These are phyloP conservation scores for Neckera pumila DNA, from an alignment of 225 moss, liverwort and hornwort genomes.

Conservation along the genomic window DNA sequence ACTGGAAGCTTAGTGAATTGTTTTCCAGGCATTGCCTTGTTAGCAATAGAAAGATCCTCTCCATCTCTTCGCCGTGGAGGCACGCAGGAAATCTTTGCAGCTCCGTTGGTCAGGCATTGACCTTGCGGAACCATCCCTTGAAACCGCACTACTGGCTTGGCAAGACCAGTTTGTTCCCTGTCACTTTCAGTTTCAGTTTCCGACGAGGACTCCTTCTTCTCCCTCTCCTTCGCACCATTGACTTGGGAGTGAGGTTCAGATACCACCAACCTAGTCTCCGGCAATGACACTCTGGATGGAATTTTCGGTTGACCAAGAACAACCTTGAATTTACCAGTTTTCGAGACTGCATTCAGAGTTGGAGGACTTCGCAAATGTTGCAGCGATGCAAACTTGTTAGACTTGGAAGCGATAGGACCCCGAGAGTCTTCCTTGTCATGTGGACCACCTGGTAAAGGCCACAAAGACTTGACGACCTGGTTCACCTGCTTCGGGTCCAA, in stretches of 20 bases:
- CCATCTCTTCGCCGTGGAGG: background rate
- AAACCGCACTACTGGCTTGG: slow-evolving; percentile 19
- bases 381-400: slow-evolving; percentile 1
- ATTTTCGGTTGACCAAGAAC: slow-evolving; percentile 18
- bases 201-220: slow-evolving; percentile 22
- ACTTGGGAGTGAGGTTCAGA: background rate
- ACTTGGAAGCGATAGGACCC: slow-evolving; percentile 10
- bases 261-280: background rate
- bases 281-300: background rate
- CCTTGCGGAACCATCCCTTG: slow-evolving; percentile 4
- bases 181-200: slow-evolving; percentile 53
- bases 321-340: background rate
- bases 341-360: background rate
- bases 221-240: background rate
- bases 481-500: slow-evolving; percentile 21
- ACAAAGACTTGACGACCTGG: slow-evolving; percentile 50
- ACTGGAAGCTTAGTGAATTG: slow-evolving; percentile 12
- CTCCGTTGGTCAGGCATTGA: slow-evolving; percentile 9
- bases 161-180: slow-evolving; percentile 18
- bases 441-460: slow-evolving; percentile 3
- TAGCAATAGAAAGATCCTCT: background rate
- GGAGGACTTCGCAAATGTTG: slow-evolving; percentile 20
- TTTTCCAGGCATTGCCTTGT: background rate
- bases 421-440: background rate
- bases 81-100: background rate